Evolutionary conservation across 257 asterid genomes (phyloP).

Genomic region (Solanum sejunctum): DNA sequence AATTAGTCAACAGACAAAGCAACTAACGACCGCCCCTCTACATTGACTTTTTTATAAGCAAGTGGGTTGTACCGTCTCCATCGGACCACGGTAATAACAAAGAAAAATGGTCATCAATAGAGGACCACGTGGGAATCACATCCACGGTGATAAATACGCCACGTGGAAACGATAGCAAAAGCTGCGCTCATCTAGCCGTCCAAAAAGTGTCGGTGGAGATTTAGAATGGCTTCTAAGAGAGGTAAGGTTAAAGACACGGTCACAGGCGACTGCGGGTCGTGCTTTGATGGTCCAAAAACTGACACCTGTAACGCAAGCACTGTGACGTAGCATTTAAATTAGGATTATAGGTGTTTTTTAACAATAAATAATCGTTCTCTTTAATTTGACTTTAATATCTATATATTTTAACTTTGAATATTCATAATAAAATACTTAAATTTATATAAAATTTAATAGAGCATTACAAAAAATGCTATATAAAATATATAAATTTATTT

Average conservation of each 20-base stretch:
- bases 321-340: conserved; percentile 2
- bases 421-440: no score
- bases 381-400: no score
- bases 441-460: no score
- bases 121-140: background rate
- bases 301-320: background rate
- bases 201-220: conserved; percentile 45
- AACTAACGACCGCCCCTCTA: conserved; percentile 12
- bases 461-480: no score
- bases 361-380: no score
- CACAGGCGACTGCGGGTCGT: background rate
- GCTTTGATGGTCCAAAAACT: background rate
- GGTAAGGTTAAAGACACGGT: background rate
- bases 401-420: no score
- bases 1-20: background rate
- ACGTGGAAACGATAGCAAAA: background rate
- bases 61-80: conserved; percentile 26
- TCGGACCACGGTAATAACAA: conserved; percentile 7
- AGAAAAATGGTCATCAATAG: background rate
- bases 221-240: background rate
- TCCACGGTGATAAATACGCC: background rate
- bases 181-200: conserved; percentile 12
- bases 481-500: no score
- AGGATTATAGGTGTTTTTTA: background rate
- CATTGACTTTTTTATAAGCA: background rate